Evolutionary conservation across 176 grass and related monocot species (phyloP), one percentile per base, ranked within the genome.

Genomic region (Triticum timopheevii): DNA sequence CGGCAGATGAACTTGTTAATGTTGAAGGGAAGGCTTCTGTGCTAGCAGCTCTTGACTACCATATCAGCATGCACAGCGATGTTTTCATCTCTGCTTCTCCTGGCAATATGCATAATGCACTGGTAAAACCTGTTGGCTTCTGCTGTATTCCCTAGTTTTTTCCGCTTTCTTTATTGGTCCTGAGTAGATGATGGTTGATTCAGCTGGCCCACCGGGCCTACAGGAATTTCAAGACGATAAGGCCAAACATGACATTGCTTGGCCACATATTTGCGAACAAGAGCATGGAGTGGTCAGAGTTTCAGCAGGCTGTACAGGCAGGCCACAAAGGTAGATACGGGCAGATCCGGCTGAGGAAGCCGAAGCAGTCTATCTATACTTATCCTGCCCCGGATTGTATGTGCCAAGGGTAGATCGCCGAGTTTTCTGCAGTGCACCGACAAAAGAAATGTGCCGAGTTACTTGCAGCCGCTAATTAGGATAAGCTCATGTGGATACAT

Each of bases 371-470:
- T 4, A 93, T 98, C 33, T 96, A 94, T 47, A 94, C 96, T 39
- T 98, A 98, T 83, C 96, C 96, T 61, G 92, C 92, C 52, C 92
- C 93, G 69, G 96, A 98, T 90, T 98, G 96, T 87, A 98, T 98
- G 93, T 96, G 96, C 70, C 88, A 83, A 89, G 82, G 85, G 27
- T 94, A 90, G 42, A 45, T 9, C 9, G 66, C 67, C 38, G 20
- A 67, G 23, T 81, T 80, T 19, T 9, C 20, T 27, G 24, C 44
- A 39, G 44, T 35, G 31, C 20, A 25, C 4, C 27, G n/a, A 72
- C 52, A 74, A 24, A 40, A 66, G 4, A 58, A 58, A 58, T 81
- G 13, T 45, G 31, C 36, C 62, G 3, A 49, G 35, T 19, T 71
- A 31, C 39, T 36, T 0, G 50, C 40, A 63, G 40, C 54, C 38